Evolutionary conservation across 495 filamentous ascomycete genomes (phyloP), one percentile per base, ranked within the genome.

Genomic region (Wilcoxina mikolae): DNA sequence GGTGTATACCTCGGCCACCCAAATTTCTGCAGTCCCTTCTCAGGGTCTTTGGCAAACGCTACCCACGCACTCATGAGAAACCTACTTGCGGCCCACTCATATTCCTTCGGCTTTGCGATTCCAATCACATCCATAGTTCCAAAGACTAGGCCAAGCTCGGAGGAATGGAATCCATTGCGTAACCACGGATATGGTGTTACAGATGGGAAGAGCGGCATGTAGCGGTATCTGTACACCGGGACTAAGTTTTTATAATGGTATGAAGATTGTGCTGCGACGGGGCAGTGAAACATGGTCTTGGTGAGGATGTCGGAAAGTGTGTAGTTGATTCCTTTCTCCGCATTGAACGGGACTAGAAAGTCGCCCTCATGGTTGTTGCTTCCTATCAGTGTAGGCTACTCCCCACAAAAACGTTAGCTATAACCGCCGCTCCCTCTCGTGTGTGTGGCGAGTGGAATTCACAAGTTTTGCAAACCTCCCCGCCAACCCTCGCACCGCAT

Each of bases 401-500:
- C 20, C 22, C n/a, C n/a, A n/a, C 35, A 39, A 5, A 2, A 71
- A 2, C 2, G 23, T 18, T 11, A 10, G 31, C n/a, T 17, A 20
- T 43, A 5, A 53, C 10, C 3, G 24, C 23, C 17, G 22, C 5
- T 24, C 29, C n/a, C 24, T 18, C 17, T 1, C 11, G 24, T 15
- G 28, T 0, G 35, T 18, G 72, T 55, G 72, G 66, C 18, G 24
- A 28, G 3, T n/a, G 47, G n/a, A 3, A 44, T 33, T 44, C 25
- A 53, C 51, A n/a, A 53, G 31, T 18, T 53, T 43, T 42, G 51
- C 51, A 53, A 53, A 53, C 38, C 17, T 25, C 22, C 51, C 51
- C 11, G n/a, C 12, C 3, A 42, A 18, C 31, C 20, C 35, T 12
- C 31, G 15, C 4, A 5, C 12, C 12, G 20, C 24, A 25, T 20